These are phyloP conservation scores for Epichloe scottii DNA, from an alignment of 2,329 filamentous ascomycete genomes.

Conservation along the genomic window DNA sequence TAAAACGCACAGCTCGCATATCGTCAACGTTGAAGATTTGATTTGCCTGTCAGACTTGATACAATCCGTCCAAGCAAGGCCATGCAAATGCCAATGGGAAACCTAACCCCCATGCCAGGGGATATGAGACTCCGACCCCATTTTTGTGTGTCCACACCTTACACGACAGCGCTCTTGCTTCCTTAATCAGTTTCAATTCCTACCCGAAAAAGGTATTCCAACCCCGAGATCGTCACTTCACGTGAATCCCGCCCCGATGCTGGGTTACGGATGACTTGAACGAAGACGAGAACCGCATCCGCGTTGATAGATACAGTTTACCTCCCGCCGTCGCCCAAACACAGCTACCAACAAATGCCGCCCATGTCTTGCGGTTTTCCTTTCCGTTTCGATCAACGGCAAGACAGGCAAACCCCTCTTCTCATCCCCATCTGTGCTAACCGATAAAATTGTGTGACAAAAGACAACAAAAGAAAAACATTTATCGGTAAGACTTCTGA, in stretches of 20 bases:
- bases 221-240: too few species aligned
- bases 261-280: too few species aligned
- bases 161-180: slow-evolving; percentile 10
- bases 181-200: slow-evolving; percentile 1
- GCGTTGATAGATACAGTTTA: too few species aligned
- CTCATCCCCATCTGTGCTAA: neutral
- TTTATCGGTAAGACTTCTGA: slow-evolving; percentile 99
- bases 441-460: neutral
- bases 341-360: too few species aligned
- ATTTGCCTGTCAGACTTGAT: slow-evolving; percentile 38
- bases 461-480: slow-evolving; percentile 7
- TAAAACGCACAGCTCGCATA: slow-evolving; percentile 4
- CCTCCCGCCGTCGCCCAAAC: neutral
- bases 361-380: too few species aligned
- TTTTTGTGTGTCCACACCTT: slow-evolving; percentile 16
- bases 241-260: too few species aligned
- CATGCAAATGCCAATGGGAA: slow-evolving; percentile 39
- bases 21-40: slow-evolving; percentile 32
- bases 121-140: slow-evolving; percentile 26
- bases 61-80: slow-evolving; percentile 36
- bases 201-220: too few species aligned
- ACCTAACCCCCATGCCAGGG: slow-evolving; percentile 26
- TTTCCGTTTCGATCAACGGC: too few species aligned
- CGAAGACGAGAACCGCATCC: too few species aligned
- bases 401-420: neutral